Evolutionary conservation across 2,329 filamentous ascomycete species (phyloP), one percentile per base, ranked within the genome.

Genomic region (Pseudocercospora macadamiae): DNA sequence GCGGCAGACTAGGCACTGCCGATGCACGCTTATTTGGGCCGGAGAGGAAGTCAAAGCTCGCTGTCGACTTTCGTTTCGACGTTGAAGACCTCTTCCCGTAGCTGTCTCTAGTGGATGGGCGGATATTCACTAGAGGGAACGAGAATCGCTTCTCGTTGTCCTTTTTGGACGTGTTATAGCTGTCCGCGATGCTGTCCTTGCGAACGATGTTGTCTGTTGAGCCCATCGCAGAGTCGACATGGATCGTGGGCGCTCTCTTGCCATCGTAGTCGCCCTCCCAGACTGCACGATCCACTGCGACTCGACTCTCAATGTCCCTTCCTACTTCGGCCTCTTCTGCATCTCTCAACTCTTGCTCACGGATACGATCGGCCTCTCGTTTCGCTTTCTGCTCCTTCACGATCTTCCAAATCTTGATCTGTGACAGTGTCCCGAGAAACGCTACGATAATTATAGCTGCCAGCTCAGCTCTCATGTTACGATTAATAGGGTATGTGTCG

Each of bases 361-460:
- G 77, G n/a, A 77, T 69, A 21, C 77, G 74, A n/a, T 76, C 70
- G 19, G 73, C 74, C 34, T 79, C 78, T 60, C 75, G 78, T 63
- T 77, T 78, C 36, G 75, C 74, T 30, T 80, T 74, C 55, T 79
- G 77, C 57, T 81, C 77, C 61, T 80, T 85, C 60, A 96, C 85
- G 6, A 96, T 80, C 62, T 86, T 91, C 92, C 92, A 97, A 12
- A 97, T 78, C 68, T 88, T 90, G 66, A 95, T 79, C 73, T 97
- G 93, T 0, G 91, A 96, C 42, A 96, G 82, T 21, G 96, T 79
- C 2, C 93, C 92, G 16, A 90, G 79, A 8, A 91, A 73, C 59
- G 84, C 88, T 18, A 96, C 79, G 25, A 97, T 83, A 53, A 96
- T 77, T 21, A 89, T 89, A 1, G 85, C 84, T 0, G 91, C 92